Conservation (phyloP, 2,329 filamentous ascomycete genomes). For the Arachnopeziza araneosa region DNA sequence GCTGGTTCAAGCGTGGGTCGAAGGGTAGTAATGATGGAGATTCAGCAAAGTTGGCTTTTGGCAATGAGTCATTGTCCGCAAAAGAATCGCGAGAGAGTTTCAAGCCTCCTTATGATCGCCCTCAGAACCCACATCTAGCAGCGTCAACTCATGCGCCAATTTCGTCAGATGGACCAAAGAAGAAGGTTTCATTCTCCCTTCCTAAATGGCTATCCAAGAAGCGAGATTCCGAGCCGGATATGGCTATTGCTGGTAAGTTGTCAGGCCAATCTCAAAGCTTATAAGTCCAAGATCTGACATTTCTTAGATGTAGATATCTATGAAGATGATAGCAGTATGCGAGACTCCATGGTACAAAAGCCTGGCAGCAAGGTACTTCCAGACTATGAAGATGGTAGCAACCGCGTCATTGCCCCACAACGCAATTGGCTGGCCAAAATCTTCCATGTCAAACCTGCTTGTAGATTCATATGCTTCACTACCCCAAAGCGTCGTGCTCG, state of each 20-base stretch:
- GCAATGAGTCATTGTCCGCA: conserved; percentile 9
- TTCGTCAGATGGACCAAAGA: conserved; percentile 17
- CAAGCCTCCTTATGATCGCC: conserved; percentile 7
- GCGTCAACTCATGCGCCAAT: background rate
- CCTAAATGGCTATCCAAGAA: conserved; percentile 27
- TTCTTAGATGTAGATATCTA: conserved; percentile 18
- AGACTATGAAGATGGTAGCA: conserved; percentile 30
- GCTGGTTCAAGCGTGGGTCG: conserved; percentile 30
- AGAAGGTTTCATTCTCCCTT: conserved; percentile 26
- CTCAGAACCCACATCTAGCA: conserved; percentile 8
- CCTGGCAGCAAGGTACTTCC: background rate
- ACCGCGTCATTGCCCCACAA: conserved; percentile 54
- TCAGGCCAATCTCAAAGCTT: background rate
- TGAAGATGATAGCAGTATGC: conserved; percentile 23
- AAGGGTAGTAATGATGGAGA: conserved; percentile 19
- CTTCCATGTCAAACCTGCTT: conserved; percentile 82
- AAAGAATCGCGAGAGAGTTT: conserved; percentile 12
- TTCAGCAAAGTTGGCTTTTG: conserved; percentile 10
- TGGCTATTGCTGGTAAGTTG: conserved; percentile 27
- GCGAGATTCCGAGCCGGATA: conserved; percentile 20
- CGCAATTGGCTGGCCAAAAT: conserved; percentile 87
- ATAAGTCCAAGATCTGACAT: conserved; percentile 8
- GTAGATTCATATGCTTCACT: conserved; percentile 67
- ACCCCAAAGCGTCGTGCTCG: conserved; percentile 67
- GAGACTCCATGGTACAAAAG: conserved; percentile 18